phyloP scores from a whole-genome alignment of 73 alveolate genomes.

The Paraurostyla sp. region DNA sequence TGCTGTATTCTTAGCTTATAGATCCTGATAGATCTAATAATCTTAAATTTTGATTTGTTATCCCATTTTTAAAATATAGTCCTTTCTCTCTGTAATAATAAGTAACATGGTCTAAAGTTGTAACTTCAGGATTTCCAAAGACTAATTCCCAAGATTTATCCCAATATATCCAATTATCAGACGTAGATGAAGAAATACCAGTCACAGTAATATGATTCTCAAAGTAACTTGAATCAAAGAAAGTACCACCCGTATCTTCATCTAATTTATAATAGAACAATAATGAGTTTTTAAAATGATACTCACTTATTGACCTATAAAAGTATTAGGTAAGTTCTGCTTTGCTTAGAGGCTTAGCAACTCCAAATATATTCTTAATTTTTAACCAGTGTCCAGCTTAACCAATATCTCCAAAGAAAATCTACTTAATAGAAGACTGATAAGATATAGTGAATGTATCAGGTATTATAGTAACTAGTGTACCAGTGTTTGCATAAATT shows the following conservation, averaged over 20 bases:
- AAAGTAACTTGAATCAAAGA: conserved; percentile 2
- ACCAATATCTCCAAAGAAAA: not conserved
- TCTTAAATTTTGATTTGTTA: not conserved
- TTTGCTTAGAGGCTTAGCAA: conserved; percentile 12
- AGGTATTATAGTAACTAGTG: not conserved
- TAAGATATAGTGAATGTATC: not conserved
- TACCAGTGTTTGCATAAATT: not conserved
- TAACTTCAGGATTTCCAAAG: conserved; percentile 19
- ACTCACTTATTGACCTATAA: not conserved
- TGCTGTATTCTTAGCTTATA: not conserved
- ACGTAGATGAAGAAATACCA: not conserved
- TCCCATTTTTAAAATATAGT: not conserved
- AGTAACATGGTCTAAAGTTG: not conserved
- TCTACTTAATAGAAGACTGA: not conserved
- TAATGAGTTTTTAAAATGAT: not conserved
- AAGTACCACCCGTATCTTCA: not conserved
- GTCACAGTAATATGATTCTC: not conserved
- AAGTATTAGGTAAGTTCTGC: conserved; percentile 4
- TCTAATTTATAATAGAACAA: conserved; percentile 12
- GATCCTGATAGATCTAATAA: not conserved
- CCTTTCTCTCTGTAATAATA: conserved; percentile 22
- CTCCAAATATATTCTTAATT: conserved; percentile 5
- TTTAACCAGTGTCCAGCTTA: not conserved
- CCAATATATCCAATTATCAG: conserved; percentile 25
- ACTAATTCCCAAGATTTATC: conserved; percentile 7